Conservation (phyloP, 2,329 filamentous ascomycete species). For the Cadophora gregata region DNA sequence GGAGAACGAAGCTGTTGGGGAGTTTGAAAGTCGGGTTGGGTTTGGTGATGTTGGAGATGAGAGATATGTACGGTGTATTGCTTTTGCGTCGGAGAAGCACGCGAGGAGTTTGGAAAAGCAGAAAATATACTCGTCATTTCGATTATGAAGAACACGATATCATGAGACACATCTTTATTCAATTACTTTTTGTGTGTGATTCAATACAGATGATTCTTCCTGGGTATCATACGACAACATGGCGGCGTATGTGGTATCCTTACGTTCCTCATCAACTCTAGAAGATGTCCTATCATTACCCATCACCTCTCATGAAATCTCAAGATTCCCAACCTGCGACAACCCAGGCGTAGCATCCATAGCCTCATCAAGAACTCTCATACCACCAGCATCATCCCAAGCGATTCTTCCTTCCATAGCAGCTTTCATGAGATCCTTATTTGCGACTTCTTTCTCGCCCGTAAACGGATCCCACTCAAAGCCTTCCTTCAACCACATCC, state of each 20-base stretch:
- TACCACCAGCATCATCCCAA: conserved; percentile 44
- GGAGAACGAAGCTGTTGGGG: neutral
- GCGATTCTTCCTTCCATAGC: conserved; percentile 62
- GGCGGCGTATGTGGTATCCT: neutral
- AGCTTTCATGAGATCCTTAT: conserved; percentile 58
- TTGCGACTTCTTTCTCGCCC: conserved; percentile 63
- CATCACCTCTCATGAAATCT: neutral
- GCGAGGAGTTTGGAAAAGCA: neutral
- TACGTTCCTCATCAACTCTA: neutral
- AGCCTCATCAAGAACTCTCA: conserved; percentile 48
- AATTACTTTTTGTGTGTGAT: neutral
- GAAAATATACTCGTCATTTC: neutral
- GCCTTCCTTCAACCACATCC: conserved; percentile 91
- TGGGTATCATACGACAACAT: neutral
- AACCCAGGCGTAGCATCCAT: conserved; percentile 19
- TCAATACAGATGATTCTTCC: neutral
- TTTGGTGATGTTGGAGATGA: neutral
- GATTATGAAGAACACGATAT: neutral
- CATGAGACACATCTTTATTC: neutral
- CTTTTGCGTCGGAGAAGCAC: neutral
- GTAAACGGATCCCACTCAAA: conserved; percentile 80
- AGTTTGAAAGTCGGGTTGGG: neutral
- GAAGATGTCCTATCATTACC: neutral
- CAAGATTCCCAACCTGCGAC: conserved; percentile 9
- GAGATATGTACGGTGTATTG: neutral